These are phyloP conservation scores for Termitomyces sp. DNA, from an alignment of 768 basidiomycete species.

Conservation along the genomic window DNA sequence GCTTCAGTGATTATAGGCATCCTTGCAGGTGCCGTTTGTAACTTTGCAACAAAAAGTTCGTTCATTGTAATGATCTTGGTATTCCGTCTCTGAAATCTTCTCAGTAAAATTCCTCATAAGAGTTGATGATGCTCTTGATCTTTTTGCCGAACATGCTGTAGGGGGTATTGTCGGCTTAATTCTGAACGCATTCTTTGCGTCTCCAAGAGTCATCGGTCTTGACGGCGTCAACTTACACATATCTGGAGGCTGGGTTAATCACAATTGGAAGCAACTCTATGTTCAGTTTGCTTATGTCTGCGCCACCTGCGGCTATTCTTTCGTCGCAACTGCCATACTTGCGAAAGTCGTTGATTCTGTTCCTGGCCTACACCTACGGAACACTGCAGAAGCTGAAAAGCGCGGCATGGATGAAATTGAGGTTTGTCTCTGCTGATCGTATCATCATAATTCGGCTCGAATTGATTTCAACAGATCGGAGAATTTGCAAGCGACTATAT, in stretches of 20 bases:
- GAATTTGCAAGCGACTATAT: slow-evolving; percentile 68
- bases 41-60: slow-evolving; percentile 80
- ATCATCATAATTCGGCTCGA: background rate
- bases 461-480: slow-evolving; percentile 40
- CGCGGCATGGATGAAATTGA: slow-evolving; percentile 70
- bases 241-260: slow-evolving; percentile 68
- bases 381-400: slow-evolving; percentile 48
- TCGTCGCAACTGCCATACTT: slow-evolving; percentile 55
- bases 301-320: slow-evolving; percentile 52
- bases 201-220: slow-evolving; percentile 51
- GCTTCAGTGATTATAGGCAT: slow-evolving; percentile 71
- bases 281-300: slow-evolving; percentile 66
- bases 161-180: slow-evolving; percentile 77
- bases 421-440: slow-evolving; percentile 29
- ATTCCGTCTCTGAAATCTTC: slow-evolving; percentile 1
- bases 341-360: slow-evolving; percentile 50
- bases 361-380: slow-evolving; percentile 52
- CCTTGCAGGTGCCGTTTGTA: slow-evolving; percentile 65
- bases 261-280: slow-evolving; percentile 74
- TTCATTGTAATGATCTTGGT: background rate
- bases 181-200: slow-evolving; percentile 71
- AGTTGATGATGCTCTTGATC: slow-evolving; percentile 87
- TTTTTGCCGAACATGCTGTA: slow-evolving; percentile 87
- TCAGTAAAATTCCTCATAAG: slow-evolving; percentile 62
- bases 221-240: slow-evolving; percentile 58